Percentiles rank a stretch among this genome's conserved stretches.
Conservation (phyloP, 208 protist species). For the Acanthamoeba royreba region DNA sequence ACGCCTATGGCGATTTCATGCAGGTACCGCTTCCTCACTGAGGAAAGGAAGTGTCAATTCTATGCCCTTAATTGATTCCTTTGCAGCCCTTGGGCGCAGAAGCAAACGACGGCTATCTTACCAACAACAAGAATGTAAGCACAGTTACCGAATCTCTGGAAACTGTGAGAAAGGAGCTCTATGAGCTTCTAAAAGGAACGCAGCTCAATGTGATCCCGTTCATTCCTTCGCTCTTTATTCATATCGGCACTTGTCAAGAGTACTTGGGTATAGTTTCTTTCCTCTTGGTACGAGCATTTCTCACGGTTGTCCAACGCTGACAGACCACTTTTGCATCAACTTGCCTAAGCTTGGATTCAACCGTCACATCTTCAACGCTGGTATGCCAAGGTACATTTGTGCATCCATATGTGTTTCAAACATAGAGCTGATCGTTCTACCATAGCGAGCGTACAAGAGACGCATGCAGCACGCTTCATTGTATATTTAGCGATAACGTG, state of each 20-base stretch:
- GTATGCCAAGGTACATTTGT: neutral
- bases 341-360: neutral
- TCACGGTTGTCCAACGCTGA: neutral
- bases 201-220: conserved; percentile 52
- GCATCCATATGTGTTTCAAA: neutral
- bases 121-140: conserved; percentile 15
- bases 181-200: conserved; percentile 48
- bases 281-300: neutral
- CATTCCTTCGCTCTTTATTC: conserved; percentile 56
- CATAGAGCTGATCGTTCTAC: no score
- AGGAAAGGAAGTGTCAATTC: no score
- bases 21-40: neutral
- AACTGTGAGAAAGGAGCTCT: neutral
- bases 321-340: conserved; percentile 20
- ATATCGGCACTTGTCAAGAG: conserved; percentile 63
- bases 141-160: neutral
- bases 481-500: neutral
- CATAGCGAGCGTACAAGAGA: neutral
- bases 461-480: neutral
- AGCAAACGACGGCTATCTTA: conserved; percentile 48
- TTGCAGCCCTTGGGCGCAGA: conserved; percentile 44
- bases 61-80: no score
- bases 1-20: conserved; percentile 65
- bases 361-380: neutral
- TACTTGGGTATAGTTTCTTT: conserved; percentile 42